These are phyloP conservation scores for Grosmannia penicillata DNA, from an alignment of 2,329 filamentous ascomycete genomes.

Conservation along the genomic window DNA sequence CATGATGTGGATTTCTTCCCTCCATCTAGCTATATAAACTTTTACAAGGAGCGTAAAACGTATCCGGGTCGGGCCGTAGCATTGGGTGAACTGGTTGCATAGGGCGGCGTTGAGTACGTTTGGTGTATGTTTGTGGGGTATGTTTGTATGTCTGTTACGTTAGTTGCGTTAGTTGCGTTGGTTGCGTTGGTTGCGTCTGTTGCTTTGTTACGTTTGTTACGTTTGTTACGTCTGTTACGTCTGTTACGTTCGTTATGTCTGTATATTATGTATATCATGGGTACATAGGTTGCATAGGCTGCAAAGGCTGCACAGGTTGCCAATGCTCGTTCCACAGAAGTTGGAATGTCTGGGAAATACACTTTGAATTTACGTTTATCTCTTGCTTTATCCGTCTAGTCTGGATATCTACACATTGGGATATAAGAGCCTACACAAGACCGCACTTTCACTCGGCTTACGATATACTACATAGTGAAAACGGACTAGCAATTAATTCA, in stretches of 20 bases:
- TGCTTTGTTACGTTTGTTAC: constrained; percentile 8
- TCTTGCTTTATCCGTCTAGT: too few species aligned
- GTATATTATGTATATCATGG: neutral
- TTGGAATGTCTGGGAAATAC: too few species aligned
- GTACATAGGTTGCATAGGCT: too few species aligned
- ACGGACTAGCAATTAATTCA: too few species aligned
- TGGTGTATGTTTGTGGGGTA: neutral
- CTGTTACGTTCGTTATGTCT: neutral
- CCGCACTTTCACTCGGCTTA: too few species aligned
- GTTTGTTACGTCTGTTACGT: neutral
- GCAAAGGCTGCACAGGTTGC: too few species aligned
- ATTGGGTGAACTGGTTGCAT: constrained; percentile 9
- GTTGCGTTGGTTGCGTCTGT: neutral
- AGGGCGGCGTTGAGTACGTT: too few species aligned
- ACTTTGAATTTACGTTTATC: too few species aligned
- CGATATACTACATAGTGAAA: too few species aligned
- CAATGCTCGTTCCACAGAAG: too few species aligned
- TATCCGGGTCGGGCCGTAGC: constrained; percentile 5
- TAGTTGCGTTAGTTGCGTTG: constrained; percentile 8
- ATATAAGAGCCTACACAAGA: too few species aligned
- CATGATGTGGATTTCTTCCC: neutral
- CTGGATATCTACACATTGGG: too few species aligned
- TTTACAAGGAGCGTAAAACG: constrained; percentile 10
- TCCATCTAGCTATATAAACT: neutral
- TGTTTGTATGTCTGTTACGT: constrained; percentile 4